Base-by-base conservation (phyloP, 2,329 filamentous ascomycete species). In the Mariannaea sp. region DNA sequence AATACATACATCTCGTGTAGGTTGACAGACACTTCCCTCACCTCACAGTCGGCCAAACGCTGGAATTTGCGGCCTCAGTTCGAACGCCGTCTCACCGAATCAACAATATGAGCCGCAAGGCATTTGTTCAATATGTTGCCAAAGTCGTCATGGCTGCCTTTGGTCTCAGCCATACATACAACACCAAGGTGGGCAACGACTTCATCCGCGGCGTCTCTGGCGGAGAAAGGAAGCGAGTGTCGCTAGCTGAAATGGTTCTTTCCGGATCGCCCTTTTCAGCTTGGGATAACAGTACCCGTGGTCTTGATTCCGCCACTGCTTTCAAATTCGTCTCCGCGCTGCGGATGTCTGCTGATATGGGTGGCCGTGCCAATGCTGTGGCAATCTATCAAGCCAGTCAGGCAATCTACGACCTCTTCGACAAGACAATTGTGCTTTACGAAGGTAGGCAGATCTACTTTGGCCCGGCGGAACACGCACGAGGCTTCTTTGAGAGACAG, bases 391-490 rank as follows among this genome's bases (percentile, higher is more conserved):
- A 92, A 65, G 87, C 88, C 6, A 83, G 82, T 14, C 84, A 89
- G 64, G 75, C 81, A 32, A 86, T 87, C 27, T 89, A 89, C 65
- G 85, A 89, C 29, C 72, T 84, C 13, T 92, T 93, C 62, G 88
- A 93, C 72, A 92, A 92, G 67, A 83, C 82, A 0, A 78, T 85
- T 0, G 86, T 93, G 0, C 74, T 92, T 0, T 91, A 92, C 64
- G 86, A 92, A 65, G 90, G 89, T 1, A 80, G 86, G 0, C 82
- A 92, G 65, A 92, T 92, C 57, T 93, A 84, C 73, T 92, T 87
- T 58, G 90, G 89, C 0, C 80, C 82, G 0, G 81, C 84, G 0
- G 67, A 64, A 5, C 68, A 75, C 2, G 89, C 88, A 0, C 85
- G 80, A 62, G 68, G 68, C 0, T 92, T 84, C 70, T 92, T 92